These are phyloP conservation scores for Saccharomycopsis sp. DNA, from an alignment of 805 yeast species.

Conservation along the genomic window DNA sequence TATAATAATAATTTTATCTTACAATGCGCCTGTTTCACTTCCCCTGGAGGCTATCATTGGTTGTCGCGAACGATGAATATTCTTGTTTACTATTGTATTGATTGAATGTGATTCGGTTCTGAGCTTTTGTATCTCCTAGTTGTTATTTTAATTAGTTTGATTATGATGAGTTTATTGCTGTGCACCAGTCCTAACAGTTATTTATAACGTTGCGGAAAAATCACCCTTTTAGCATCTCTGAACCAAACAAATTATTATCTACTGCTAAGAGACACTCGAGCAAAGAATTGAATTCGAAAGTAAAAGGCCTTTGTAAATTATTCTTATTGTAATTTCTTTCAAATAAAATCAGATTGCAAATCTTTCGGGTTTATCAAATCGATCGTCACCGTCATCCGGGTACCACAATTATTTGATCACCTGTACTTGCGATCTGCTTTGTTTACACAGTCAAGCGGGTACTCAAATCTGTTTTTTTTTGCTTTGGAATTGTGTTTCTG, in stretches of 20 bases:
- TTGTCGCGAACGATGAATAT: background rate
- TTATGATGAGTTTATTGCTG: conserved; percentile 3
- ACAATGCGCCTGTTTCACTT: background rate
- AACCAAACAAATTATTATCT: background rate
- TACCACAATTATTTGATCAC: background rate
- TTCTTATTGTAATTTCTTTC: background rate
- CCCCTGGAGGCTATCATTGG: background rate
- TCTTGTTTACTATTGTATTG: background rate
- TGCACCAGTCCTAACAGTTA: conserved; percentile 3
- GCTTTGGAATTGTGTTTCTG: background rate
- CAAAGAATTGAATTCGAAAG: background rate
- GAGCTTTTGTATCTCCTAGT: background rate
- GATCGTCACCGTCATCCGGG: background rate
- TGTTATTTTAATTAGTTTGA: background rate
- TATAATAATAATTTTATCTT: too few species aligned
- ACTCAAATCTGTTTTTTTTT: background rate
- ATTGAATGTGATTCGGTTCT: background rate
- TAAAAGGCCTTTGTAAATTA: too few species aligned
- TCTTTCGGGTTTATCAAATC: background rate
- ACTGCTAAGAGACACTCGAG: background rate
- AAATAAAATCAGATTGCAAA: too few species aligned
- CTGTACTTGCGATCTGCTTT: background rate
- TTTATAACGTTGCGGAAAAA: conserved; percentile 3
- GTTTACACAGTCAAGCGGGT: background rate
- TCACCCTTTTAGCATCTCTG: conserved; percentile 3